phyloP scores from a whole-genome alignment of 208 protist species.

The Tritrichomonas foetus region DNA sequence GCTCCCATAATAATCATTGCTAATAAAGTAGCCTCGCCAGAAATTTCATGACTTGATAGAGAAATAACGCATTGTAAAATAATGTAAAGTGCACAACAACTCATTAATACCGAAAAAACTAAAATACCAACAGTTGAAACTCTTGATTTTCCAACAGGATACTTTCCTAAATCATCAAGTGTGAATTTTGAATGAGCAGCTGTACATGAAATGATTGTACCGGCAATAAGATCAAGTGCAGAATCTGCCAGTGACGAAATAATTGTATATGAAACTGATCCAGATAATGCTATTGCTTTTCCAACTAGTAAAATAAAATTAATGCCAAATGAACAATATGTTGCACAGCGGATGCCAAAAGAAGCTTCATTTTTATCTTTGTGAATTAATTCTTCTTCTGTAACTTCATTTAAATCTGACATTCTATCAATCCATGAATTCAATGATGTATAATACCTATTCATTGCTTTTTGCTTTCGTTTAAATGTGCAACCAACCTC shows the following conservation, averaged over 20 bases:
- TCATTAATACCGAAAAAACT: constrained; percentile 32
- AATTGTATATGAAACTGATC: background rate
- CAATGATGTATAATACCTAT: constrained; percentile 2
- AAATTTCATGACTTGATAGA: background rate
- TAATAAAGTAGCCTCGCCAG: background rate
- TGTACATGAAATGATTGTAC: constrained; percentile 23
- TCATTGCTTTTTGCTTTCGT: background rate
- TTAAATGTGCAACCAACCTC: background rate
- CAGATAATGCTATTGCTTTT: background rate
- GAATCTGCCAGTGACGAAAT: background rate
- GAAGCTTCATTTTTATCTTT: background rate
- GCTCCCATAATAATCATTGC: background rate
- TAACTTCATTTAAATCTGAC: background rate
- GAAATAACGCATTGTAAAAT: constrained; percentile 8
- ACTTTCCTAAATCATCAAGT: background rate
- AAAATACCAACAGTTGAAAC: constrained; percentile 22
- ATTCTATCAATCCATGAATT: background rate
- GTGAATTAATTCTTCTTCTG: background rate
- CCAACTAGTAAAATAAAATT: background rate
- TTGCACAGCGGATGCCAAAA: background rate
- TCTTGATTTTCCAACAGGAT: background rate
- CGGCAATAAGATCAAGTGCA: background rate
- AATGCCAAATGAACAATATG: background rate
- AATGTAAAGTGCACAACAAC: background rate
- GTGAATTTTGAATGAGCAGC: constrained; percentile 14